Base-by-base conservation (phyloP, 2,329 filamentous ascomycete species). In the Pyricularia sp. region DNA sequence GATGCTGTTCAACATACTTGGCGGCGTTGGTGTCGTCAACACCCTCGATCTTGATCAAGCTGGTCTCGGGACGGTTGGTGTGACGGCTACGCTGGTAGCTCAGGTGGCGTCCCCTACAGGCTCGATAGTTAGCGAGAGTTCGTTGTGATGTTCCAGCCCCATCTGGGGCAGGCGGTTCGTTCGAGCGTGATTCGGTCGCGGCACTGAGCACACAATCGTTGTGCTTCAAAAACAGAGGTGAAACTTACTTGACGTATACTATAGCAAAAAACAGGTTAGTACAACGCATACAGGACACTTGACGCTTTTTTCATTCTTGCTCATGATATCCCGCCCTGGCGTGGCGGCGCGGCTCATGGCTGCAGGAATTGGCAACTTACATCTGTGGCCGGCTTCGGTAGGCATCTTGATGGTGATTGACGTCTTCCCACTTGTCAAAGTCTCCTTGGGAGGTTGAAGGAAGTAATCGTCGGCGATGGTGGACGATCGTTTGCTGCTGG, bases 21-120 rank as follows among this genome's bases (percentile, higher is more conserved):
- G 94, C 93, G 78, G 88, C 91, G 75, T 90, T 84, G 76, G 89
- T 87, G 84, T 90, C 86, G 75, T 96, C 92, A 75, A 97, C 94
- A 80, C 93, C 93, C 86, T 99, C 93, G 76, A 99, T 96, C 88
- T 97, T 94, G 83, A 99, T 89, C 82, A 97, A 85, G 78, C 90
- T 90, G 75, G 90, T 96, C 82, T 88, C 88, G 74, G 93, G 89
- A 85, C 90, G 92, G 78, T 88, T 92, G 82, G 85, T 89, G 82
- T 91, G 90, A 85, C 96, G 93, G 79, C 89, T 89, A 81, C 93
- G 90, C 86, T 96, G 89, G 86, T 96, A 97, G 83, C 89, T 93
- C 83, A 97, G 84, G 88, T 97, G 93, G 82, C 92, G 93, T 85
- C 92, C 93, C 91, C 91, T 96, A 77, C 69, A 70, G 60, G 65